Base-by-base conservation (phyloP, 2,329 filamentous ascomycete genomes). In the Pseudogymnoascus sp. region DNA sequence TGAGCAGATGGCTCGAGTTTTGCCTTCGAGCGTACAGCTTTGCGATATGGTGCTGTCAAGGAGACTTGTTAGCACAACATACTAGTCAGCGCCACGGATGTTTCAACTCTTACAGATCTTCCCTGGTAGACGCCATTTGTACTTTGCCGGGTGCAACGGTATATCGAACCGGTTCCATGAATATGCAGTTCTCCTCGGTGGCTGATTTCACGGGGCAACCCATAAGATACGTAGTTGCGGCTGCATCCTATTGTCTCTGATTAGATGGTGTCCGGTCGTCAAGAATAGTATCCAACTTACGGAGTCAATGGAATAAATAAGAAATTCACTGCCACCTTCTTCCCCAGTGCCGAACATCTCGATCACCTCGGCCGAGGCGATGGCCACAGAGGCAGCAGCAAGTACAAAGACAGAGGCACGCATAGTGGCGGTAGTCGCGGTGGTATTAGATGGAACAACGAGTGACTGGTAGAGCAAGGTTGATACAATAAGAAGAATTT, bases 381-480 rank as follows among this genome's bases (percentile, higher is more conserved):
- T 10, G 26, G 11, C 50, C 26, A 7, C 50, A 56, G 50, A 33
- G n/a, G 50, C 29, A 29, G 50, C 50, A 33, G 50, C 50, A 56
- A 56, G n/a, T 33, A 56, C 7, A 56, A 56, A 29, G 7, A 56
- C 50, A n/a, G 50, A 56, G 50, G 50, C 50, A 56, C 50, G 50
- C 50, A 56, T 56, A 10, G 7, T 56, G n/a, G n/a, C 16, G 50
- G 29, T 56, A 56, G 50, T 56, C 10, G 26, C 26, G 13, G 50
- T 19, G 50, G n/a, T 56, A 33, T 56, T 56, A 19, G 26, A 33
- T 16, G 13, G 26, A 56, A 19, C 6, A 26, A 56, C 16, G 47
- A 53, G n/a, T 53, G 47, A 53, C 16, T 53, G 26, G 11, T 8
- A 31, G 47, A 53, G 24, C 24, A 31, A 53, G 4, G 26, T 16